A percentile compares a stretch with the other conserved stretches of the same genome.
Evolutionary conservation across 345 rosid genomes (phyloP).

Genomic region (Lumnitzera littorea): DNA sequence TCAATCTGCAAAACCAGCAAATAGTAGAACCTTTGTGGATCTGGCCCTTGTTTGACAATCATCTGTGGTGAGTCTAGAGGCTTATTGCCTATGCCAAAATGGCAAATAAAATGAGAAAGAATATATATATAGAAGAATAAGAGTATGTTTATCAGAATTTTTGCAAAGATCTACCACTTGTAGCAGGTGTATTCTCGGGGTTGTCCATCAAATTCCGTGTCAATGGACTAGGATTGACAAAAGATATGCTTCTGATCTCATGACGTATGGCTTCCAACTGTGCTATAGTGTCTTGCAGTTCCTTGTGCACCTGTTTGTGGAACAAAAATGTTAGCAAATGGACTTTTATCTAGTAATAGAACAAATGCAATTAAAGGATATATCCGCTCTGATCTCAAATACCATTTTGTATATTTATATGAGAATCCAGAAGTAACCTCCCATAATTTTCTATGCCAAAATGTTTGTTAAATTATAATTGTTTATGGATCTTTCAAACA

Average conservation of each 20-base stretch:
- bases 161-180: conserved; percentile 25
- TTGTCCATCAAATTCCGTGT: conserved; percentile 56
- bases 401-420: neutral
- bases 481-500: too few species aligned
- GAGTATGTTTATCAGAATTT: neutral
- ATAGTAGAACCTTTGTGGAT: conserved; percentile 32
- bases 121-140: conserved; percentile 2
- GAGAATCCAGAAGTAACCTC: too few species aligned
- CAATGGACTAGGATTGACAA: conserved; percentile 62
- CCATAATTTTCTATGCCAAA: too few species aligned
- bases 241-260: conserved; percentile 64
- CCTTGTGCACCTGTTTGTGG: conserved; percentile 64
- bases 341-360: neutral
- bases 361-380: neutral
- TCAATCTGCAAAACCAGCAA: neutral
- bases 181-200: conserved; percentile 20
- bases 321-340: neutral
- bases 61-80: conserved; percentile 7
- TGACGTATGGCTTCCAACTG: conserved; percentile 83
- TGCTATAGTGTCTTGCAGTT: conserved; percentile 78
- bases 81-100: conserved; percentile 17
- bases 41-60: conserved; percentile 20
- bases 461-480: too few species aligned
- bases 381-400: neutral
- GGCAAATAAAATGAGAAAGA: conserved; percentile 4